Conservation (phyloP, 1,284 basidiomycete species). For the Cutaneotrichosporon spelunceum region DNA sequence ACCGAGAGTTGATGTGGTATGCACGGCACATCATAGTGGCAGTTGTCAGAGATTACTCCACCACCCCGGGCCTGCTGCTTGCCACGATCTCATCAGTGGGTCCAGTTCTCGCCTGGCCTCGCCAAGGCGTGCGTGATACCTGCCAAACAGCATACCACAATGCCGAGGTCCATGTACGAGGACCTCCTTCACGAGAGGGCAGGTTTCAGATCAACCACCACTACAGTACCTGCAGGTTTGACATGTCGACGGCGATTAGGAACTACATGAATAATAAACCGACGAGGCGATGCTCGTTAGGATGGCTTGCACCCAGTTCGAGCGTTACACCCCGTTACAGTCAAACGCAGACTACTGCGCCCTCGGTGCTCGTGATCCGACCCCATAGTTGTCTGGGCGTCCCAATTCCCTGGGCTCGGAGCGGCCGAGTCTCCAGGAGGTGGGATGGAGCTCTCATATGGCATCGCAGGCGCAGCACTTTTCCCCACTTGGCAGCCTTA, state of each 20-base stretch:
- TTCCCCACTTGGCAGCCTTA: too few species aligned
- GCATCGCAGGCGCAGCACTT: too few species aligned
- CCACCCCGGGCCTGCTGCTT: too few species aligned
- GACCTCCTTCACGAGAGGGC: neutral
- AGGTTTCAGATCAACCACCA: neutral
- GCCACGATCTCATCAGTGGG: too few species aligned
- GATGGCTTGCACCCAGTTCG: neutral
- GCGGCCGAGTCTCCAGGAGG: neutral
- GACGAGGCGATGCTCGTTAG: neutral
- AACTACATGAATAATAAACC: neutral
- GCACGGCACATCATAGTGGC: too few species aligned
- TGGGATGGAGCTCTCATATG: neutral
- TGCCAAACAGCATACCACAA: neutral
- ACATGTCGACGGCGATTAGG: neutral
- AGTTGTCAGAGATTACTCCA: too few species aligned
- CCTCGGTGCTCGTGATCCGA: neutral
- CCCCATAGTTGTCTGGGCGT: neutral
- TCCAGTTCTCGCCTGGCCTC: too few species aligned
- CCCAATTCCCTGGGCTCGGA: neutral
- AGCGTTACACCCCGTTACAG: constrained; percentile 2
- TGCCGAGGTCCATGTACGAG: neutral
- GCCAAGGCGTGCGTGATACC: too few species aligned
- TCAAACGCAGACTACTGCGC: neutral
- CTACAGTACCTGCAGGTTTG: neutral
- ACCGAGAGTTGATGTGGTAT: neutral